Percentiles rank a stretch among this genome's conserved stretches.
Evolutionary conservation across 108 stramenopile genomes (phyloP).

Genomic region (Skeletonema marinoi): DNA sequence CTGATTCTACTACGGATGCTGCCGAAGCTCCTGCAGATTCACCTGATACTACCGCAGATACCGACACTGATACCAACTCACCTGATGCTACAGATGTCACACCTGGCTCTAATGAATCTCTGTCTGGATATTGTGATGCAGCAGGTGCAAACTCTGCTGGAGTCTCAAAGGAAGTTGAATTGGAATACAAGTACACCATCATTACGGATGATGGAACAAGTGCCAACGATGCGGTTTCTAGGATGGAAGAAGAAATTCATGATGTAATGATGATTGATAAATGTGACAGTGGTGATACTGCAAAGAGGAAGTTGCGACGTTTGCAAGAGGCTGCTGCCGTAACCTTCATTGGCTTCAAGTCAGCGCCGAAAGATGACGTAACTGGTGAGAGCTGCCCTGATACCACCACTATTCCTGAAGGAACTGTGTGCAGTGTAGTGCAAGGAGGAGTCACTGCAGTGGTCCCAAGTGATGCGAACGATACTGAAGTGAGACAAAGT

Average conservation of each 20-base stretch:
- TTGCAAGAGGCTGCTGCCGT: neutral
- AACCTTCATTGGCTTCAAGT: neutral
- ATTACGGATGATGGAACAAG: neutral
- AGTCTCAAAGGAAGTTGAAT: neutral
- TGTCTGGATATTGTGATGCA: neutral
- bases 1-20: neutral
- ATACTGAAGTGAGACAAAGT: neutral
- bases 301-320: neutral
- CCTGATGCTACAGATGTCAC: neutral
- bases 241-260: constrained; percentile 3
- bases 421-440: neutral
- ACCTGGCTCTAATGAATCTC: neutral
- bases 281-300: neutral
- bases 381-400: neutral
- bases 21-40: neutral
- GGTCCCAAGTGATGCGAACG: neutral
- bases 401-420: neutral
- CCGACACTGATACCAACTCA: too few relatives aligned
- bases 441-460: neutral
- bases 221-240: neutral
- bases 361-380: neutral
- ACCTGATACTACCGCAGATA: neutral
- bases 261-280: neutral
- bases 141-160: neutral
- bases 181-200: neutral